Conservation (phyloP, 371 early-diverging fungal genomes). For the Haplosporangium sp. region DNA sequence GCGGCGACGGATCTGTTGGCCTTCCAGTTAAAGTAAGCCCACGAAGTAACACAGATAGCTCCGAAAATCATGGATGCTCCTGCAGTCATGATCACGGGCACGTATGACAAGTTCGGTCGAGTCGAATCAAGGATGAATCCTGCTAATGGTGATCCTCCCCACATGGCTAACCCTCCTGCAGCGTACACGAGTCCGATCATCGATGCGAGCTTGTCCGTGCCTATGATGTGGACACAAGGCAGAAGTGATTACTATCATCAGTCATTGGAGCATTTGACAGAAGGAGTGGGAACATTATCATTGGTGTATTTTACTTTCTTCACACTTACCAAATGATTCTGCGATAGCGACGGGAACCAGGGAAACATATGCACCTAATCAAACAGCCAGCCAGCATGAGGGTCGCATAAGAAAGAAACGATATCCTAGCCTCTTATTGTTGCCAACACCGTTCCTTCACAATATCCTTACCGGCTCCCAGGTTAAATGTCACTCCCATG, state of each 20-base stretch:
- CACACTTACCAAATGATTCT: slow-evolving; percentile 36
- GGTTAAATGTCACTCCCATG: slow-evolving; percentile 35
- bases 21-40: slow-evolving; percentile 38
- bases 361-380: slow-evolving; percentile 32
- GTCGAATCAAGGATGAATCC: slow-evolving; percentile 57
- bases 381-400: too few relatives aligned
- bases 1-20: slow-evolving; percentile 9
- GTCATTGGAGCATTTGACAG: neutral
- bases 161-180: slow-evolving; percentile 39
- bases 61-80: slow-evolving; percentile 58
- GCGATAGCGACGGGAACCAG: slow-evolving; percentile 45
- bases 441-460: too few relatives aligned
- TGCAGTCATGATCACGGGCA: slow-evolving; percentile 62
- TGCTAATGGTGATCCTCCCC: slow-evolving; percentile 47
- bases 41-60: slow-evolving; percentile 34
- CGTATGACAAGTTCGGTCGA: slow-evolving; percentile 53
- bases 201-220: slow-evolving; percentile 39
- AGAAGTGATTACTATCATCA: neutral
- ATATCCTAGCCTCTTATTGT: too few relatives aligned
- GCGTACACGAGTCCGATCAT: slow-evolving; percentile 46
- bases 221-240: slow-evolving; percentile 3
- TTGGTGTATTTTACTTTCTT: neutral
- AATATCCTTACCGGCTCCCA: slow-evolving; percentile 21
- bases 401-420: too few relatives aligned
- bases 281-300: neutral